Conservation (phyloP, 129 eudicot genomes). For the Lactuca sativa region DNA sequence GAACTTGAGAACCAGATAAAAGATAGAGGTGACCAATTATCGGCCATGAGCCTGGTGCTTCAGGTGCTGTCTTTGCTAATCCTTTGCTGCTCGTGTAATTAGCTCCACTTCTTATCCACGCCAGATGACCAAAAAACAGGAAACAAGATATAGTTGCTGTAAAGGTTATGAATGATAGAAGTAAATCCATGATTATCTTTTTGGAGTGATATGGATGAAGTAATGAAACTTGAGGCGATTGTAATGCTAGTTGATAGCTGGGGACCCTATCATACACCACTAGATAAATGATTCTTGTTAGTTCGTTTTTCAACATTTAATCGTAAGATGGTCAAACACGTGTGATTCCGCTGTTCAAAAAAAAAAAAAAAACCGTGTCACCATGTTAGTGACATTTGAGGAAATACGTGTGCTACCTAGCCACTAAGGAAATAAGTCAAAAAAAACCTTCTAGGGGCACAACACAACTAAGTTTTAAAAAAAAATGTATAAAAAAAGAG, state of each 20-base stretch:
- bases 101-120: not conserved
- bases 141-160: constrained; percentile 1
- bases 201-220: not conserved
- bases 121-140: not conserved
- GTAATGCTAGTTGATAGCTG: not conserved
- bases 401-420: too few species aligned
- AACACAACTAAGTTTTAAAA: too few species aligned
- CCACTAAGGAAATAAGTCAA: too few species aligned
- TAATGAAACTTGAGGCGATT: not conserved
- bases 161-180: not conserved
- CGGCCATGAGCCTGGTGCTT: constrained; percentile 37
- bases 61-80: constrained; percentile 3
- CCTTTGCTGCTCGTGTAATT: not conserved
- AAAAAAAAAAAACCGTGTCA: too few species aligned
- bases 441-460: too few species aligned
- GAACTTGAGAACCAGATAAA: constrained; percentile 19
- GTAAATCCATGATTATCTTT: constrained; percentile 3
- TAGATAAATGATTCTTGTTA: too few species aligned
- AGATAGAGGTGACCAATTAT: constrained; percentile 30
- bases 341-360: too few species aligned
- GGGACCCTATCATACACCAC: not conserved
- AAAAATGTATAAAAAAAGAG: too few species aligned
- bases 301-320: too few species aligned
- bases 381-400: too few species aligned
- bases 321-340: too few species aligned